Conservation (phyloP, 805 yeast genomes). For the Candida nonsorbophila region DNA sequence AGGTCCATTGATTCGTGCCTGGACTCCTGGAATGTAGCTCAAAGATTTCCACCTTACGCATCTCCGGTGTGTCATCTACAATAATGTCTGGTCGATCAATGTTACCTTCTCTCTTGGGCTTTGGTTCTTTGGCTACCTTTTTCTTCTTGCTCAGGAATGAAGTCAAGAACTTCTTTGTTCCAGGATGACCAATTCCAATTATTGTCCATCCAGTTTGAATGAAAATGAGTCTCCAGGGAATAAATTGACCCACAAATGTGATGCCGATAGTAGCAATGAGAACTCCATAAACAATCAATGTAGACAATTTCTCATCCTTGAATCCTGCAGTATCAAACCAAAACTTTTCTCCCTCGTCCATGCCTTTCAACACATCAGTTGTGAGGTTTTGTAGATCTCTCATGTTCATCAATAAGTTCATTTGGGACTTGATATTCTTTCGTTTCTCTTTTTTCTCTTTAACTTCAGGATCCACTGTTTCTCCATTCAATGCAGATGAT, state of each 20-base stretch:
- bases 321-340: slow-evolving; percentile 65
- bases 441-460: slow-evolving; percentile 12
- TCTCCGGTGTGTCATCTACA: slow-evolving; percentile 64
- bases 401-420: slow-evolving; percentile 54
- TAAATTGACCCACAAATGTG: slow-evolving; percentile 42
- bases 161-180: slow-evolving; percentile 25
- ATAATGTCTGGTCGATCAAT: slow-evolving; percentile 47
- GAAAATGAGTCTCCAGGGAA: slow-evolving; percentile 62
- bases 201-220: slow-evolving; percentile 55
- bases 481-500: slow-evolving; percentile 3
- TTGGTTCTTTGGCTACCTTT: slow-evolving; percentile 4
- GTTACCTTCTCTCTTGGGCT: slow-evolving; percentile 19
- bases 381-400: slow-evolving; percentile 68
- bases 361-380: slow-evolving; percentile 43
- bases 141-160: slow-evolving; percentile 9
- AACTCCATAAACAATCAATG: slow-evolving; percentile 45
- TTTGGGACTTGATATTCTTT: slow-evolving; percentile 24
- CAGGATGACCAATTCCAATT: slow-evolving; percentile 58
- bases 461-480: slow-evolving; percentile 2
- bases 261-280: slow-evolving; percentile 29
- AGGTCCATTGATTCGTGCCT: slow-evolving; percentile 57
- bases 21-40: slow-evolving; percentile 68
- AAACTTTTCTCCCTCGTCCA: slow-evolving; percentile 50
- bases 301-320: slow-evolving; percentile 61
- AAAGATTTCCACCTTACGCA: slow-evolving; percentile 63